Evolutionary conservation across 257 asterid species (phyloP), one percentile per base, ranked within the genome.

Genomic region (Ophiorrhiza pumila): DNA sequence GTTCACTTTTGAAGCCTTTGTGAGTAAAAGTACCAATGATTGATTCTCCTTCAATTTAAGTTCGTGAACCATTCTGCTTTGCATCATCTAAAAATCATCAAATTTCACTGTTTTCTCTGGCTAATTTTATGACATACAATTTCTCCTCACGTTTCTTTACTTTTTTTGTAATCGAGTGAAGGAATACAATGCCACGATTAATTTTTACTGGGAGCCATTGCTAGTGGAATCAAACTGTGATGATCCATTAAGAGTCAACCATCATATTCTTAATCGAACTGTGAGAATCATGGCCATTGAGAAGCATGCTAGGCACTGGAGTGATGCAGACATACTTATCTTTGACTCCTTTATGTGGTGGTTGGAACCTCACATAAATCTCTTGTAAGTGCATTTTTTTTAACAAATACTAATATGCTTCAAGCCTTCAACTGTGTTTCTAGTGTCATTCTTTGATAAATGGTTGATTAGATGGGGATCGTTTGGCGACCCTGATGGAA

Each of bases 151-250:
- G 23, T 52, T 52, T 0, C 25, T 3, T 2, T 52, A 52, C 25
- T 52, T 15, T 9, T 0, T 58, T 27, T 5, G n/a, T 63, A n/a
- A 22, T 70, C 42, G 59, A 66, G 46, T 50, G 60, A 73, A 87
- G 92, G 88, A 85, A n/a, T 87, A 87, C 69, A 82, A 87, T 73
- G 87, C 80, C 53, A 81, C 81, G 1, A 81, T 87, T 13, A 89
- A 78, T 59, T 85, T 87, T 66, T 83, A 85, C 62, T 87, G 90
- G 92, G 79, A 85, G 2, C 92, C 90, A n/a, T 58, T 83, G 60
- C 69, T 87, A 39, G 90, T 85, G 2, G 92, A 87, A 72, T 81
- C 90, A 0, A 83, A 73, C 27, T 69, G 78, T 0, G 92, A 87
- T 34, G 68, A 81, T 73, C n/a, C n/a, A n/a, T n/a, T n/a, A n/a